Base-by-base conservation (phyloP, 257 asterid species). In the Leonotis leonurus region DNA sequence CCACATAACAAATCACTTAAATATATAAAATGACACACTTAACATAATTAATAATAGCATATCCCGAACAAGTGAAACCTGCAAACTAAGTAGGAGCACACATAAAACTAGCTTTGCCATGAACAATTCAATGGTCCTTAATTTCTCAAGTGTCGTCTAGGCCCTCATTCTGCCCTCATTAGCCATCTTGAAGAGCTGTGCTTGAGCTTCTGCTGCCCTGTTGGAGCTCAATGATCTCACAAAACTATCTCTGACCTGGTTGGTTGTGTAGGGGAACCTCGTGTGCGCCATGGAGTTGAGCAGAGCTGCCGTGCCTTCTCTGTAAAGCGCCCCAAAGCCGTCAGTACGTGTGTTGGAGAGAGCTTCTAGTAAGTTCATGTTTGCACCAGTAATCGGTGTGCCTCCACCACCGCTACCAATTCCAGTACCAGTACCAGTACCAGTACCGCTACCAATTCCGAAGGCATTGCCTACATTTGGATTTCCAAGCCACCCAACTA, bases 271-370 rank as follows among this genome's bases (percentile, higher is more conserved):
- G 57, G 94, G 87, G 69, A 86, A 92, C 62, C 76, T 65, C 1
- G 61, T 67, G 71, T 76, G 77, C 10, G 79, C 83, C 91, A 92
- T 79, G 29, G 99, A 85, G 87, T 92, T 92, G 35, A 92, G 85
- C 75, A 89, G 69, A 2, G 99, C 85, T 9, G 99, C 95, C 1
- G 99, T 86, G 2, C 97, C 99, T 81, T 92, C 93, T 69, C 93
- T 78, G 83, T 85, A 92, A 16, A 92, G 95, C n/a, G 78, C 84
- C 9, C 99, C 97, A 12, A 64, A 6, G 0, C 89, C 97, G 29
- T 92, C 99, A 0, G 74, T 17, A 1, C 88, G 83, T 7, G 78
- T 74, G 80, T 84, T 87, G 0, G 86, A 77, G 21, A 91, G 94
- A 22, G 98, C 98, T 64, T 90, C 74, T 14, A 80, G 66, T 21